These are phyloP conservation scores for Leccinum disarticulatum DNA, from an alignment of 768 basidiomycete genomes.

Conservation along the genomic window DNA sequence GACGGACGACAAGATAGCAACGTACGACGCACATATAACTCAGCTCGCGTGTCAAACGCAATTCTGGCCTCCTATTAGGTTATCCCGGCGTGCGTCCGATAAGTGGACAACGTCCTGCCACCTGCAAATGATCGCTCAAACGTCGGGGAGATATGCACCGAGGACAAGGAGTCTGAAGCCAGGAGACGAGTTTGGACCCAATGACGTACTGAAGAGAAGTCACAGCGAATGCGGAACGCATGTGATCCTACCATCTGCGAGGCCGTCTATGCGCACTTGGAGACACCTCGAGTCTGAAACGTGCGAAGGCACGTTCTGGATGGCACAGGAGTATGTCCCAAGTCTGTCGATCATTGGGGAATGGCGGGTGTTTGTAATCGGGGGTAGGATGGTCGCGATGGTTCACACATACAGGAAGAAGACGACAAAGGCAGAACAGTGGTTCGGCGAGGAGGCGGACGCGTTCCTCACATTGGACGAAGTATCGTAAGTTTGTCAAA, in stretches of 20 bases:
- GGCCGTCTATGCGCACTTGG: background rate
- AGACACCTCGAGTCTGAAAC: background rate
- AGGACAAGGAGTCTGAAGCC: background rate
- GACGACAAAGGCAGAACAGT: background rate
- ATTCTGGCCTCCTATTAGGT: slow-evolving; percentile 4
- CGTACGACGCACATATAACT: background rate
- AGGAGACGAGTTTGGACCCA: background rate
- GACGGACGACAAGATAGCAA: background rate
- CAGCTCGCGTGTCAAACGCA: background rate
- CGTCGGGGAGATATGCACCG: background rate
- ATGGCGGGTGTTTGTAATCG: slow-evolving; percentile 4
- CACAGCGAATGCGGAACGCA: background rate
- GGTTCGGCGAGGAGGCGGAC: background rate
- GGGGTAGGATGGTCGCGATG: background rate
- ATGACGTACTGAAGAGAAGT: background rate
- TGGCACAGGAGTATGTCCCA: slow-evolving; percentile 3
- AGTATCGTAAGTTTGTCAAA: background rate
- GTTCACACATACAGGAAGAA: background rate
- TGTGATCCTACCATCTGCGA: background rate
- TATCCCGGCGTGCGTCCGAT: background rate
- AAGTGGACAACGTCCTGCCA: background rate
- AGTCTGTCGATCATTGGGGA: background rate
- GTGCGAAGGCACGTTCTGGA: background rate
- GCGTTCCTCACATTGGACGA: background rate
- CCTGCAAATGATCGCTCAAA: background rate